Base-by-base conservation (phyloP, 345 rosid genomes). In the Isatis tinctoria region DNA sequence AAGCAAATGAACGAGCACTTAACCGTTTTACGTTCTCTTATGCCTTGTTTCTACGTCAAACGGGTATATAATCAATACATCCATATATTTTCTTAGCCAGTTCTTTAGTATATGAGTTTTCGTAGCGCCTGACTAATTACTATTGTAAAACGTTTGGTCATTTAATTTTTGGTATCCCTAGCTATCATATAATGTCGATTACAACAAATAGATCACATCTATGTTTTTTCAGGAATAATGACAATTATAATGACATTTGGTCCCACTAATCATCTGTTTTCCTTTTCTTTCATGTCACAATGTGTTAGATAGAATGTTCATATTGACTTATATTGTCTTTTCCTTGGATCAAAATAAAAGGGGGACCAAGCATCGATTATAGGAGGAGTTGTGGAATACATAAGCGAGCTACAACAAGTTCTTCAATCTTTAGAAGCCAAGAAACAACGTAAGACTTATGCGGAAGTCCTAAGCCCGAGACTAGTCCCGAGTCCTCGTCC, bases 361-460 rank as follows among this genome's bases (percentile, higher is more conserved):
- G 98, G 98, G 66, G 99, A 96, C 76, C 99, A 92, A 87, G 99
- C 99, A 69, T 96, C 99, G 16, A 92, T 92, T 35, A 96, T 96
- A 33, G 98, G 96, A 44, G 99, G 99, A 4, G 99, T 96, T 7
- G 96, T 92, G 69, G 97, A 96, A 71, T 96, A 92, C 85, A 90
- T 96, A 74, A 89, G 83, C 22, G 99, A 96, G 81, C 78, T 96
- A 77, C 97, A 92, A 57, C 99, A 96, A 82, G 69, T 96, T 68
- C 90, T 96, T 5, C 94, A 89, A 43, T 87, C 98, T 2, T 83
- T 96, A 0, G 97, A 92, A 62, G 88, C 97, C 74, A 96, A 92
- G 80, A 96, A 92, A 80, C 95, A 96, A 79, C 87, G 99, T 67
- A 96, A 92, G 78, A 90, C 83, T 26, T 90, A 83, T 52, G 87